Base-by-base conservation (phyloP, 305 asterid species). In the Ilex paraguariensis region DNA sequence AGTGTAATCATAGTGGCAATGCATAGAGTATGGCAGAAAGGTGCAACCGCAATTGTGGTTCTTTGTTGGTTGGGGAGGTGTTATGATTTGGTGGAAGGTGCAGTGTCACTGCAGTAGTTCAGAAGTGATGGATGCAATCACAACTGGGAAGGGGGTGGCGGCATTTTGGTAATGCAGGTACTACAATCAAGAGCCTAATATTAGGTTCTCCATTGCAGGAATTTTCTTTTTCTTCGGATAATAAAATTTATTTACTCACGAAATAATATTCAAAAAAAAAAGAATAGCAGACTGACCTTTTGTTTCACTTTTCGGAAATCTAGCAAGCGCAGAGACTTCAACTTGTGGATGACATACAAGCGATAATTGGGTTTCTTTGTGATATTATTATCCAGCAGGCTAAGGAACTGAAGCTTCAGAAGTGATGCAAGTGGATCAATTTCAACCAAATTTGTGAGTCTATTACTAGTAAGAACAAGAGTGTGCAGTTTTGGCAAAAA, bases 341-440 rank as follows among this genome's bases (percentile, higher is more conserved):
- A 78, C 82, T 84, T 93, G 84, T 90, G 95, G 71, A 93, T 90
- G 70, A 93, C 96, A 74, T 93, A 93, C 65, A 93, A 56, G 2
- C 99, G 99, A 73, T 93, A 93, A 79, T 93, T 93, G 30, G 97
- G 99, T 73, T 84, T 87, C 88, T 93, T 93, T 14, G 95, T 90
- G 39, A 90, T 90, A 64, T 69, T 90, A 80, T 93, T 93, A 66
- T 93, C 97, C 3, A 93, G 91, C 83, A 93, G 76, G 68, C 97
- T 93, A 68, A 93, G 95, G 73, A 78, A 86, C 82, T 82, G 93
- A 81, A 93, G 85, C 82, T 81, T 93, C 21, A 93, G 87, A 40
- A 90, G 91, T 16, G 96, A 83, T 17, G 86, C 85, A 14, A 90
- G 97, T 1, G 99, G 99, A 76, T 93, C 97, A 40, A 93, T 90